phyloP scores from a whole-genome alignment of 495 filamentous ascomycete species.

The Lophiostoma macrostomum region DNA sequence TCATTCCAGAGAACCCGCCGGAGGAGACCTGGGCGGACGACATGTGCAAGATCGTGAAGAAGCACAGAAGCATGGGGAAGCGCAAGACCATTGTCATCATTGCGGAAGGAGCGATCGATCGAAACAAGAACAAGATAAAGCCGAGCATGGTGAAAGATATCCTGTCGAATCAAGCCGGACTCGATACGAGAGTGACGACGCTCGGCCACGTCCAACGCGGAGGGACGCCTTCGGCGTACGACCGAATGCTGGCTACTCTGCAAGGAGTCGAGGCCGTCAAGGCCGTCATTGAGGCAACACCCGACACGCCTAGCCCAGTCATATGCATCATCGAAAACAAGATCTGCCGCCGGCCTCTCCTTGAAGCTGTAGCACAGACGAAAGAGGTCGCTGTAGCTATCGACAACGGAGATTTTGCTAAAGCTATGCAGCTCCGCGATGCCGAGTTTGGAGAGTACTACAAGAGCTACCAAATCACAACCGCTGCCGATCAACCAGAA shows the following conservation, averaged over 20 bases:
- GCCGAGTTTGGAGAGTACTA: constrained; percentile 94
- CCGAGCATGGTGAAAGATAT: constrained; percentile 79
- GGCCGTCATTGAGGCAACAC: constrained; percentile 87
- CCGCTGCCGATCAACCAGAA: constrained; percentile 62
- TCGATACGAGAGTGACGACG: constrained; percentile 94
- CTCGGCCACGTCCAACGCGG: constrained; percentile 95
- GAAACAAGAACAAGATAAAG: constrained; percentile 77
- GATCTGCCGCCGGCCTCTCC: constrained; percentile 80
- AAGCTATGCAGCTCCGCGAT: constrained; percentile 82
- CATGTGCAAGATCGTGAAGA: constrained; percentile 78
- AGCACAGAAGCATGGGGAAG: constrained; percentile 90
- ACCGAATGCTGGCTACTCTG: constrained; percentile 86
- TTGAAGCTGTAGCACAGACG: constrained; percentile 83
- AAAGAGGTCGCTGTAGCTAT: constrained; percentile 80
- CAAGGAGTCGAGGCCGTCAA: constrained; percentile 97
- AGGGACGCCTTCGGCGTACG: constrained; percentile 87
- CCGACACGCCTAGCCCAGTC: constrained; percentile 86
- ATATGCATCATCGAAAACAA: constrained; percentile 98
- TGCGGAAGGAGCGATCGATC: constrained; percentile 90
- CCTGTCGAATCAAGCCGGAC: constrained; percentile 69
- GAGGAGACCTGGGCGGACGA: constrained; percentile 81
- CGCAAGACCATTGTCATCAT: constrained; percentile 97
- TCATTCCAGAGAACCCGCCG: constrained; percentile 94
- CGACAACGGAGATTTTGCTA: constrained; percentile 72
- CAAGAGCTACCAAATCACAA: constrained; percentile 83